A percentile compares a stretch with the other conserved stretches of the same genome.
phyloP scores from a whole-genome alignment of 176 grass and related monocot genomes.

The Musa beccarii region DNA sequence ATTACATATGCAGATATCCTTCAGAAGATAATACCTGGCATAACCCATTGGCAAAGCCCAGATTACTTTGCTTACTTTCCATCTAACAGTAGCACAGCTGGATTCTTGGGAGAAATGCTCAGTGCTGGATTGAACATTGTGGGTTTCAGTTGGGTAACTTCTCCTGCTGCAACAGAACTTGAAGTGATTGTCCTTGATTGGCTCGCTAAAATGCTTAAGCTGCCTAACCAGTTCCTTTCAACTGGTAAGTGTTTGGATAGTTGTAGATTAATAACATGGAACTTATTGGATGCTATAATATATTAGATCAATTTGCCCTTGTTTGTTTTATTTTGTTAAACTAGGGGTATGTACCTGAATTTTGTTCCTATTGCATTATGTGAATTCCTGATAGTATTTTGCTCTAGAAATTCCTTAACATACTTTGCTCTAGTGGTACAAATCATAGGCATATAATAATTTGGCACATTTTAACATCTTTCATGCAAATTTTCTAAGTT shows the following conservation, averaged over 20 bases:
- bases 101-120: conserved; percentile 30
- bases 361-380: not conserved
- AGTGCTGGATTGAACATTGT: conserved; percentile 28
- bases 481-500: not conserved
- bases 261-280: not conserved
- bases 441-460: not conserved
- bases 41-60: conserved; percentile 30
- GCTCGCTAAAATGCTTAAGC: conserved; percentile 26
- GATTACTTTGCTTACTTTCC: conserved; percentile 27
- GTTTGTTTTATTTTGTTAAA: not conserved
- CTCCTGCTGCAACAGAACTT: conserved; percentile 30
- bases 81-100: conserved; percentile 27
- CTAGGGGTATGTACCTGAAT: not conserved
- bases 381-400: not conserved
- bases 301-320: not conserved
- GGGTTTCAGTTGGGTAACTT: conserved; percentile 27
- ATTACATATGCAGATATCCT: conserved; percentile 15
- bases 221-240: conserved; percentile 22
- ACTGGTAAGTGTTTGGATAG: conserved; percentile 3
- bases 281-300: not conserved
- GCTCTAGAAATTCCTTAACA: not conserved
- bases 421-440: not conserved
- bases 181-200: conserved; percentile 27
- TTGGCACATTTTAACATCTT: not conserved
- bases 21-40: conserved; percentile 26